These are phyloP conservation scores for Maudiozyma humilis DNA, from an alignment of 1,139 yeast genomes.

Conservation along the genomic window DNA sequence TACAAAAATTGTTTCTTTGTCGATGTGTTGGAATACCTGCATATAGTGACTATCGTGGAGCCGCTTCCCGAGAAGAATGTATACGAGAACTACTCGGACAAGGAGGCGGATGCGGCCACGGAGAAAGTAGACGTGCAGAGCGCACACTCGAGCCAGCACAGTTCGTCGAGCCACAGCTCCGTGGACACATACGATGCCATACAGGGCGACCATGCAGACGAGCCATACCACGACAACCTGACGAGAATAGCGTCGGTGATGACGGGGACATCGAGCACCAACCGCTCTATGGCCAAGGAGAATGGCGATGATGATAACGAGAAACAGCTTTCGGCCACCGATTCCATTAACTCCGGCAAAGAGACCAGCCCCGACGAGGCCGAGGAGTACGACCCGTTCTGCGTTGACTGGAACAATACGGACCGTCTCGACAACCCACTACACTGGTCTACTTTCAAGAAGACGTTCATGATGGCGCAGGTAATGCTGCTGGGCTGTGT, in stretches of 20 bases:
- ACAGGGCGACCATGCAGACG: neutral
- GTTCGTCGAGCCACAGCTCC: neutral
- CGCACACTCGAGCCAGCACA: too few species aligned
- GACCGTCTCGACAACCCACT: constrained; percentile 51
- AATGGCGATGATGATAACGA: neutral
- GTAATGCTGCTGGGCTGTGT: constrained; percentile 42
- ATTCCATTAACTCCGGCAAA: neutral
- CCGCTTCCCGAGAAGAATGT: neutral
- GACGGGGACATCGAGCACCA: neutral
- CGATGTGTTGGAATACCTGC: constrained; percentile 8
- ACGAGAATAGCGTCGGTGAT: constrained; percentile 3
- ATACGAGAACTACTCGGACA: neutral
- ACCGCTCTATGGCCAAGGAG: neutral
- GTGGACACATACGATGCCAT: neutral
- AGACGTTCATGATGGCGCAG: constrained; percentile 35
- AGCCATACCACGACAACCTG: neutral
- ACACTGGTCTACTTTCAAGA: constrained; percentile 44
- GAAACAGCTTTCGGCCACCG: constrained; percentile 1
- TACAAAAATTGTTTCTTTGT: constrained; percentile 9
- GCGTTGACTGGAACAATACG: constrained; percentile 23
- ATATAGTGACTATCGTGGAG: constrained; percentile 7
- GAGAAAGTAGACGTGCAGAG: neutral
- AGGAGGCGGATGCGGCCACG: neutral
- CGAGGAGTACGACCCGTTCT: constrained; percentile 41
- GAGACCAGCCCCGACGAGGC: constrained; percentile 22